Base-by-base conservation (phyloP, 257 asterid species). In the Leptodermis oblonga region DNA sequence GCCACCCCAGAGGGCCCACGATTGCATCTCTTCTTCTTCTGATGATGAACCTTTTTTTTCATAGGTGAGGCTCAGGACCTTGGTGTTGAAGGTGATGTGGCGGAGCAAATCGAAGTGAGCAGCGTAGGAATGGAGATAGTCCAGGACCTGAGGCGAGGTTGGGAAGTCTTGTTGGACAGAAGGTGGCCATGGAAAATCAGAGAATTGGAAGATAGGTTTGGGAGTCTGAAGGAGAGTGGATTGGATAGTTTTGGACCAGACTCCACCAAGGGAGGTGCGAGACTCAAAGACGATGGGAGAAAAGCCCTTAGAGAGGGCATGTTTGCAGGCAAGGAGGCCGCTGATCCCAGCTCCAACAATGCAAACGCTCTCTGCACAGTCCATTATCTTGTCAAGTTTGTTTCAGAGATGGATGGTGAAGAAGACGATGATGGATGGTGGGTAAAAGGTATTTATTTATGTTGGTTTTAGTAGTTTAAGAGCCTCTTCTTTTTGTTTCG, bases 291-390 rank as follows among this genome's bases (percentile, higher is more conserved):
- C 85, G 4, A 78, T 69, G 8, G 91, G 85, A 22, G 26, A 45
- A 9, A 81, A 81, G 23, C 90, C 90, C 59, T 77, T 86, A 0
- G 88, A 80, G 3, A 79, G 49, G 26, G 76, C 41, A 69, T 86
- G 76, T 67, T 86, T 83, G 67, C 86, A 86, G 36, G 91, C 88
- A 4, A 86, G 76, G 2, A 86, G 84, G 61, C 91, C 88, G 61
- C 91, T 86, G n/a, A 76, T 73, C 18, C 91, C 91, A 71, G 81
- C 88, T 65, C 91, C 88, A 6, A 83, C 53, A 9, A 86, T 86
- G 66, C 74, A 86, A 10, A 83, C 68, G 74, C 63, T 61, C 23
- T 60, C 62, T n/a, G n/a, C n/a, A n/a, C n/a, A n/a, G n/a, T n/a
- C n/a, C n/a, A n/a, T n/a, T n/a, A n/a, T n/a, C n/a, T n/a, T n/a